Base-by-base conservation (phyloP, 176 grass and related monocot species). In the Aegilops bicornis region DNA sequence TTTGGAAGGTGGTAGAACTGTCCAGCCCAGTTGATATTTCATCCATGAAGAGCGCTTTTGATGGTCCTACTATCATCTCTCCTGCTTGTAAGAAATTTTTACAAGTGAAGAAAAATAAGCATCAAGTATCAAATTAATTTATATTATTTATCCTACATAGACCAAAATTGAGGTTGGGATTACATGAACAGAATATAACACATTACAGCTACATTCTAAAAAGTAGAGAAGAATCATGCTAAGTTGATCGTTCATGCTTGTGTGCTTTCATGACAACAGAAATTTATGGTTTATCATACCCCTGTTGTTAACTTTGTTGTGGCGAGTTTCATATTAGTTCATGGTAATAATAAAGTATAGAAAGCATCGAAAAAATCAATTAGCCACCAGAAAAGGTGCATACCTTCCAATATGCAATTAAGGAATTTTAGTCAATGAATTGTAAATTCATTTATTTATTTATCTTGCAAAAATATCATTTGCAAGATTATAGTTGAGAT, bases 1-100 rank as follows among this genome's bases (percentile, higher is more conserved):
- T 92, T 76, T 95, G 95, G 63, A 90, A 92, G 22, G 95, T 98
- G 9, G 95, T 98, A 22, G 92, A 90, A 73, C 93, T 95, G 24
- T 98, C 95, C 54, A 98, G 72, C 42, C 95, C 92, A 48, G 91
- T 93, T 84, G 95, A 97, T 84, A 97, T 97, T 87, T 97, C 95
- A 87, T 97, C 95, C 95, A 97, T 97, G 59, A 97, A 88, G 45
- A 97, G 89, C 22, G 76, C 91, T 82, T 84, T 97, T 78, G 89
- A 91, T 15, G 95, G 95, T 17, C 95, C 92, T n/a, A 95, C 88
- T 85, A 98, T 91, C 89, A 98, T 95, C 87, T 98, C 95, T 56
- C 91, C 91, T 95, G 86, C 27, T 77, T 20, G 16, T 54, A 74
- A 40, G 64, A 83, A 4, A 77, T 15, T 61, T 43, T 63, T 61